Percentiles rank a stretch among this genome's conserved stretches.
phyloP scores from a whole-genome alignment of 352 stramenopile species.

The Phytophthora aleatoria region DNA sequence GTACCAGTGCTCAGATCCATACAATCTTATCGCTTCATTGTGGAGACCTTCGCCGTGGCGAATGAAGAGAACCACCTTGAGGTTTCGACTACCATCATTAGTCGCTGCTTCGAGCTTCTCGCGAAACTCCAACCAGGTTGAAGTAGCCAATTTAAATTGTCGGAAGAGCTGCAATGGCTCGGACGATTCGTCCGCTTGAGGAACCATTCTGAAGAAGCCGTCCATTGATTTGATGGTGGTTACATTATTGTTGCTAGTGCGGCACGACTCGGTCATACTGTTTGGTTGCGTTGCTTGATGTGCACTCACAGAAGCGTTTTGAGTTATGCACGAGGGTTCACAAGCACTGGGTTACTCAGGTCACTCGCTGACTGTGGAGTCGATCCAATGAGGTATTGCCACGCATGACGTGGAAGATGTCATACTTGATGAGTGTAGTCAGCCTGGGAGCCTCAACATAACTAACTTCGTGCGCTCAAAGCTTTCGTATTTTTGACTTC shows the following conservation, averaged over 20 bases:
- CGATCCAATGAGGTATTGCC: constrained; percentile 18
- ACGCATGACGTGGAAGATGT: constrained; percentile 7
- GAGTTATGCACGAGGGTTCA: background rate
- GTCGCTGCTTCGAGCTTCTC: background rate
- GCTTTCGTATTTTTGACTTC: no score
- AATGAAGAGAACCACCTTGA: constrained; percentile 79
- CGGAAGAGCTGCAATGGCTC: constrained; percentile 11
- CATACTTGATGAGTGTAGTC: constrained; percentile 22
- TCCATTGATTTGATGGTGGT: constrained; percentile 8
- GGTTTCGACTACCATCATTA: background rate
- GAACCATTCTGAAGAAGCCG: constrained; percentile 15
- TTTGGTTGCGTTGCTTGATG: background rate
- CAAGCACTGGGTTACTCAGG: no score
- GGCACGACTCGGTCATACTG: constrained; percentile 1
- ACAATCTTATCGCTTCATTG: constrained; percentile 63
- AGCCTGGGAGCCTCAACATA: constrained; percentile 6
- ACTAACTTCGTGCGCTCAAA: no score
- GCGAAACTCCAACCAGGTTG: constrained; percentile 23
- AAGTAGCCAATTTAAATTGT: constrained; percentile 16
- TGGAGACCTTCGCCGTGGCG: constrained; percentile 74
- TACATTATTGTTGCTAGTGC: constrained; percentile 3
- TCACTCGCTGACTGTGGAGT: background rate
- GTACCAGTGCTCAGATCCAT: constrained; percentile 61
- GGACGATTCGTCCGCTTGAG: constrained; percentile 1
- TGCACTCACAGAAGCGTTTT: constrained; percentile 1